phyloP scores from a whole-genome alignment of 1,284 basidiomycete genomes.

The Ustilago lituana region DNA sequence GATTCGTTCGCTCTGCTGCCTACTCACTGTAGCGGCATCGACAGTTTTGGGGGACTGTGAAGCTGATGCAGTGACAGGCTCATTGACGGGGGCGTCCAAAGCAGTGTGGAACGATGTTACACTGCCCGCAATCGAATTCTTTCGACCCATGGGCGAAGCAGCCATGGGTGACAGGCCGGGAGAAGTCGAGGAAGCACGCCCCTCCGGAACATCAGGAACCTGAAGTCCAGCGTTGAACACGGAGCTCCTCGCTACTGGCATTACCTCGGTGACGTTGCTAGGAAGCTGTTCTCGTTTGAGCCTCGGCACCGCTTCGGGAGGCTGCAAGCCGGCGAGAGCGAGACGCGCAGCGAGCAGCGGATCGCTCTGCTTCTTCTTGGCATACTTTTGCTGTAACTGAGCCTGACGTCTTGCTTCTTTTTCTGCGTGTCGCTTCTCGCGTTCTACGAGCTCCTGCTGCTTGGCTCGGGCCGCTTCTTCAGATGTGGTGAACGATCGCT shows the following conservation, averaged over 20 bases:
- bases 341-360: constrained; percentile 49
- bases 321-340: constrained; percentile 43
- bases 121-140: constrained; percentile 20
- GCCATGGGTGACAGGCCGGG: not conserved
- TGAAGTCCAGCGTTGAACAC: constrained; percentile 1
- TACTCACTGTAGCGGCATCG: not conserved
- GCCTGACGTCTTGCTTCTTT: constrained; percentile 39
- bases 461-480: constrained; percentile 52
- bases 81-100: constrained; percentile 5
- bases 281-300: not conserved
- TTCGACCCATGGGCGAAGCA: not conserved
- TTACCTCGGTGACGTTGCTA: not conserved
- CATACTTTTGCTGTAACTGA: constrained; percentile 43
- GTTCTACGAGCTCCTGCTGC: constrained; percentile 32
- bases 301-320: constrained; percentile 13
- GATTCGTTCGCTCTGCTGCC: not conserved
- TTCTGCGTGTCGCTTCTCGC: constrained; percentile 29
- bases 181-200: constrained; percentile 3
- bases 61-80: not conserved
- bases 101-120: constrained; percentile 37
- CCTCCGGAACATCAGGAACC: constrained; percentile 2
- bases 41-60: constrained; percentile 9
- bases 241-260: not conserved
- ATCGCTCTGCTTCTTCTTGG: constrained; percentile 51
- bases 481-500: constrained; percentile 39